A percentile compares a stretch with the other conserved stretches of the same genome.
Evolutionary conservation across 2,329 filamentous ascomycete species (phyloP).

Genomic region (Ustilaginoidea virens): DNA sequence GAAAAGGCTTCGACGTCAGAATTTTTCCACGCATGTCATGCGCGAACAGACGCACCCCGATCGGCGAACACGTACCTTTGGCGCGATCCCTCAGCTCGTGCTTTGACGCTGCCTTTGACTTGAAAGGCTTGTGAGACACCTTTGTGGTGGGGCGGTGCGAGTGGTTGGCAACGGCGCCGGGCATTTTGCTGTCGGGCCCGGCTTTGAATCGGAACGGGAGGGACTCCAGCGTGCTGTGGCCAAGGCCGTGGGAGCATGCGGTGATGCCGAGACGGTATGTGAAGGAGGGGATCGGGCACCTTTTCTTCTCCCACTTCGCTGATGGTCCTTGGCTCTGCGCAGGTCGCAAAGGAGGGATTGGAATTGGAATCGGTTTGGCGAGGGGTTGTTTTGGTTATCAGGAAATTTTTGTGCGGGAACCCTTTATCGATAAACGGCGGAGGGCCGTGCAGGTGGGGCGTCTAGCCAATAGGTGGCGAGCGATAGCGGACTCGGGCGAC

Average conservation of each 20-base stretch:
- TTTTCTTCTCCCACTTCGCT: too few relatives aligned
- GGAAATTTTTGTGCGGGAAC: conserved; percentile 20
- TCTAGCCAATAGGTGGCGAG: conserved; percentile 11
- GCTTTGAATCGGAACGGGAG: conserved; percentile 82
- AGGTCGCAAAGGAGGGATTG: conserved; percentile 8
- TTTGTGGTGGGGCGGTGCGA: conserved; percentile 92
- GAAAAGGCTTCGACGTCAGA: too few relatives aligned
- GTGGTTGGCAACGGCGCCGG: conserved; percentile 50
- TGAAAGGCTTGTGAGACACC: conserved; percentile 75
- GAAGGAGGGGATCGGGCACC: too few relatives aligned
- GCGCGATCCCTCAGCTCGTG: conserved; percentile 67
- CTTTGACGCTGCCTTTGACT: conserved; percentile 82
- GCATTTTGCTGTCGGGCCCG: conserved; percentile 60
- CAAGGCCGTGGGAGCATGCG: too few relatives aligned
- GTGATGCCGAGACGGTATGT: too few relatives aligned
- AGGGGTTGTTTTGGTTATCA: conserved; percentile 23
- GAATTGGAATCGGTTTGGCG: too few relatives aligned
- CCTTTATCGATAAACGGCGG: conserved; percentile 22
- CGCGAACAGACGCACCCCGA: too few relatives aligned
- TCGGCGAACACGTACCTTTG: too few relatives aligned
- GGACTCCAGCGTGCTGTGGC: conserved; percentile 50
- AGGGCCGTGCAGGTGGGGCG: too few relatives aligned
- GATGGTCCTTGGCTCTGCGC: neutral
- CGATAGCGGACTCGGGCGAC: conserved; percentile 12
- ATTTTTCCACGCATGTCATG: too few relatives aligned